A percentile compares a stretch with the other conserved stretches of the same genome.
Evolutionary conservation across 1,284 basidiomycete genomes (phyloP).

Genomic region (Cryptococcus maquisensis): DNA sequence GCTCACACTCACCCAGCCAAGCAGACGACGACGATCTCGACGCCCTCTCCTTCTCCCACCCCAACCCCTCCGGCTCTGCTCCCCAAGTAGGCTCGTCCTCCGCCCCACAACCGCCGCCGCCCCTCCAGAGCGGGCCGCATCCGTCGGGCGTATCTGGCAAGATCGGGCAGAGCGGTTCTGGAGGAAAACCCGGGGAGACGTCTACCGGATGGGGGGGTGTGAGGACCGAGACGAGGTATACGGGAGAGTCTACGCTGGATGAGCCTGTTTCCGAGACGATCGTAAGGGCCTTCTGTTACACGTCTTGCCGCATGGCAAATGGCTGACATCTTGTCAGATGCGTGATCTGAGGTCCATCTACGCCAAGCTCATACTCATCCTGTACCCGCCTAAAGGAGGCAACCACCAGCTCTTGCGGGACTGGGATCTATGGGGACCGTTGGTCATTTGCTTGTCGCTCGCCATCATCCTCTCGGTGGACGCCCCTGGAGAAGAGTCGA

Average conservation of each 20-base stretch:
- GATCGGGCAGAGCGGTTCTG: constrained; percentile 30
- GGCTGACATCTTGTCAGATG: constrained; percentile 54
- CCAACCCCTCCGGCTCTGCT: constrained; percentile 15
- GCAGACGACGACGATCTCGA: constrained; percentile 50
- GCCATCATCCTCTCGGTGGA: constrained; percentile 85
- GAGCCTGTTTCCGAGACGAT: constrained; percentile 86
- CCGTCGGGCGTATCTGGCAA: constrained; percentile 58
- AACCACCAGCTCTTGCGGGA: constrained; percentile 80
- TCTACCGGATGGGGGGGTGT: constrained; percentile 60
- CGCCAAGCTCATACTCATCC: constrained; percentile 82
- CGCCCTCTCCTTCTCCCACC: constrained; percentile 44
- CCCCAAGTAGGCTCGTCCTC: background rate
- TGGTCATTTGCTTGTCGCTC: constrained; percentile 76
- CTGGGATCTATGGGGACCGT: constrained; percentile 95
- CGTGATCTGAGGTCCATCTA: constrained; percentile 85
- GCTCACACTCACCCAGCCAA: constrained; percentile 28
- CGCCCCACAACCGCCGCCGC: constrained; percentile 8
- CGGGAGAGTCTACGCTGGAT: constrained; percentile 79
- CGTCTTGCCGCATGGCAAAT: background rate
- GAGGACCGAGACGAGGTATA: constrained; percentile 76
- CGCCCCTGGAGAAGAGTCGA: constrained; percentile 73
- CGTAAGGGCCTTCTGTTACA: constrained; percentile 39
- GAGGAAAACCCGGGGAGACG: constrained; percentile 6
- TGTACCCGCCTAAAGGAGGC: constrained; percentile 72
- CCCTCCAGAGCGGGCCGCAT: constrained; percentile 19